Evolutionary conservation across 257 asterid genomes (phyloP).

Genomic region (Nicotiana tabacum): DNA sequence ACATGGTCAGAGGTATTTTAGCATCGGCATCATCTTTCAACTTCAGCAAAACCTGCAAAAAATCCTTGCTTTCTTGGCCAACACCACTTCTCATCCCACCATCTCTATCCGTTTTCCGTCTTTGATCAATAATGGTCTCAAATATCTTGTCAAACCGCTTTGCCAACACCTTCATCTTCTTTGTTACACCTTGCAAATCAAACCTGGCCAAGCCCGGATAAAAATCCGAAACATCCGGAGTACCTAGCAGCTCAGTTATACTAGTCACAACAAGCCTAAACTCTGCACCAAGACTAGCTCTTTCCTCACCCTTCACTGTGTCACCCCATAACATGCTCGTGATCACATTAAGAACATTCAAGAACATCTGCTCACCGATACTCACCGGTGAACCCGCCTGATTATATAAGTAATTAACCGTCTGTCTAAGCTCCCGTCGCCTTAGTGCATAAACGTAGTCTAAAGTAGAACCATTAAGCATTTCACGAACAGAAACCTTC

Average conservation of each 20-base stretch:
- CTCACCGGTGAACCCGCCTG: conserved; percentile 36
- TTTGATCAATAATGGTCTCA: conserved; percentile 41
- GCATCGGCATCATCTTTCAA: conserved; percentile 45
- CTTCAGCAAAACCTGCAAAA: conserved; percentile 50
- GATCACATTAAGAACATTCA: conserved; percentile 63
- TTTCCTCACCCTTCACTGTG: conserved; percentile 43
- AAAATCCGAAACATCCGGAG: conserved; percentile 63
- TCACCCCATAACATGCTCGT: conserved; percentile 86
- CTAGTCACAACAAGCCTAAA: conserved; percentile 46
- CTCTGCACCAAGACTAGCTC: conserved; percentile 53
- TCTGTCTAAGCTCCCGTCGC: conserved; percentile 42
- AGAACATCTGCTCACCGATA: conserved; percentile 60
- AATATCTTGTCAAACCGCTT: conserved; percentile 51
- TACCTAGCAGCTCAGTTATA: conserved; percentile 47
- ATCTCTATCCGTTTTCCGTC: conserved; percentile 19
- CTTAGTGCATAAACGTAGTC: conserved; percentile 53
- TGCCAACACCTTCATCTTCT: conserved; percentile 42
- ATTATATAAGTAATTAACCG: conserved; percentile 28
- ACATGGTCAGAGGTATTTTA: conserved; percentile 46
- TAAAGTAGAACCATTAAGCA: conserved; percentile 43
- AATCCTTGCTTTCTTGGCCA: conserved; percentile 39
- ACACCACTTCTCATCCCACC: not conserved
- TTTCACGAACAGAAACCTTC: conserved; percentile 53
- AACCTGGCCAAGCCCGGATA: conserved; percentile 55
- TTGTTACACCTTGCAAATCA: conserved; percentile 60